Evolutionary conservation across 352 stramenopile genomes (phyloP).

Genomic region (Pilasporangium apinafurcum): DNA sequence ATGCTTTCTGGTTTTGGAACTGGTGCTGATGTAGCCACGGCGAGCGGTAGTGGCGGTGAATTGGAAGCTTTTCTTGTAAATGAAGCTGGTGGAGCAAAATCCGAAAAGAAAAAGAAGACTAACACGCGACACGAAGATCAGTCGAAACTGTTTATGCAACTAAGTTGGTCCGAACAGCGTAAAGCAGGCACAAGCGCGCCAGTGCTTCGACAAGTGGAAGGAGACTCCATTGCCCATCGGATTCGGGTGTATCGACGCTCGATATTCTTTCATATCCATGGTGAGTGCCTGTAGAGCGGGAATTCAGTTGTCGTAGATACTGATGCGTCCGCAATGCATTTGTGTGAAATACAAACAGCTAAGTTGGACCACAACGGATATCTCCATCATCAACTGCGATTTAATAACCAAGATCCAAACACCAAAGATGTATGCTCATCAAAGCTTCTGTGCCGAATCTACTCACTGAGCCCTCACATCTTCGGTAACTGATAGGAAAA

Average conservation of each 20-base stretch:
- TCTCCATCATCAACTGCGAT: slow-evolving; percentile 47
- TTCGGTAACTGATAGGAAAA: slow-evolving; percentile 42
- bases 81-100: slow-evolving; percentile 27
- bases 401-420: slow-evolving; percentile 64
- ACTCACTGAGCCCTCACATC: background rate
- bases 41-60: slow-evolving; percentile 19
- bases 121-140: slow-evolving; percentile 21
- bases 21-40: slow-evolving; percentile 3
- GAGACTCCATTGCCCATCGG: slow-evolving; percentile 60
- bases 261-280: slow-evolving; percentile 77
- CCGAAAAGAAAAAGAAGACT: slow-evolving; percentile 22
- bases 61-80: slow-evolving; percentile 48
- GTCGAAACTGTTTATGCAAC: slow-evolving; percentile 68
- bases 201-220: slow-evolving; percentile 62
- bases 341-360: slow-evolving; percentile 15
- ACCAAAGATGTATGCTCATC: slow-evolving; percentile 47
- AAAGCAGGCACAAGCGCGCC: slow-evolving; percentile 53
- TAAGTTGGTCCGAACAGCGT: slow-evolving; percentile 52
- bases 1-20: too few species aligned
- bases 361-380: slow-evolving; percentile 72
- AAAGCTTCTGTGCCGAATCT: background rate
- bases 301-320: too few species aligned
- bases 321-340: background rate
- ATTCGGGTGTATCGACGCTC: slow-evolving; percentile 61
- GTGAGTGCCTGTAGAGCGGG: too few species aligned